Evolutionary conservation across 805 yeast genomes (phyloP).

Genomic region (Lipomyces chichibuensis): DNA sequence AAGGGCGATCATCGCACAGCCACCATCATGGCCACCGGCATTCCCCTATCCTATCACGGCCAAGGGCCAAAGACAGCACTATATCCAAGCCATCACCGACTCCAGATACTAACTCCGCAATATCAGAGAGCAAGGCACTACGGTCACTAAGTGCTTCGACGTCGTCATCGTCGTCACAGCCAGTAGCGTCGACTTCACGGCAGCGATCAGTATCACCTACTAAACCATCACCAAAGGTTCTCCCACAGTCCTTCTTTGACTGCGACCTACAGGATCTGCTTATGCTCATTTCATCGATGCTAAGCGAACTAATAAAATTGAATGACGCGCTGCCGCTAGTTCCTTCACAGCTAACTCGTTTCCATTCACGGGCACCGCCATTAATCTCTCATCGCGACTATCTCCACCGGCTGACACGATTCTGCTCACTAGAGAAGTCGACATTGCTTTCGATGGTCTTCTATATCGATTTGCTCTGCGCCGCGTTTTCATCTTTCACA

Average conservation of each 20-base stretch:
- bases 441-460: slow-evolving; percentile 82
- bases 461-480: slow-evolving; percentile 82
- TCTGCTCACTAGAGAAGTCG: slow-evolving; percentile 82
- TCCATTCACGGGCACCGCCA: slow-evolving; percentile 94
- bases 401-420: slow-evolving; percentile 73
- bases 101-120: background rate
- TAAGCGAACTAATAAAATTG: slow-evolving; percentile 68
- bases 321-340: slow-evolving; percentile 61
- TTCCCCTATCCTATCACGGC: slow-evolving; percentile 1
- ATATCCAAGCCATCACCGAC: background rate
- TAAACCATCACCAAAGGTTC: slow-evolving; percentile 29
- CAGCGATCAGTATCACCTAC: background rate
- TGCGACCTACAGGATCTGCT: slow-evolving; percentile 75
- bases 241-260: slow-evolving; percentile 60
- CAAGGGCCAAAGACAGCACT: background rate
- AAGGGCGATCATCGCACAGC: background rate
- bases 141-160: background rate
- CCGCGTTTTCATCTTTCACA: slow-evolving; percentile 76
- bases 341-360: slow-evolving; percentile 65
- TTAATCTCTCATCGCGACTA: slow-evolving; percentile 79
- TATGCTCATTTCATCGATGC: slow-evolving; percentile 74
- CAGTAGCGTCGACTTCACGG: background rate
- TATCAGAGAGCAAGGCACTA: background rate
- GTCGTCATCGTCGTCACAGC: background rate
- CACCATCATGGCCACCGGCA: background rate